Conservation (phyloP, 306 rosid genomes). For the Vigna nakashimae region DNA sequence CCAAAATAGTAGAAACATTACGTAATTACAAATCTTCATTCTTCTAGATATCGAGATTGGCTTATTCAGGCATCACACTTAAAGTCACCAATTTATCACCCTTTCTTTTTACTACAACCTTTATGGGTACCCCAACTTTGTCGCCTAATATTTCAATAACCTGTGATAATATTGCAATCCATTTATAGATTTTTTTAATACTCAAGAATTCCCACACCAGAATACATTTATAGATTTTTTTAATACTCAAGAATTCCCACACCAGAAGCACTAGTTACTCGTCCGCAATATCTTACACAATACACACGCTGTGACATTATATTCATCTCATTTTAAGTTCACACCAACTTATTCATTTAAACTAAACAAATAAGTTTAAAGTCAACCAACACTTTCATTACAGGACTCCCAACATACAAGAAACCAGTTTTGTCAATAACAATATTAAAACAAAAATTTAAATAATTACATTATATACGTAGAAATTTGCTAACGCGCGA, state of each 20-base stretch:
- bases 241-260: not conserved
- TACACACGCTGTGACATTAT: not conserved
- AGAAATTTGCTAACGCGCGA: accelerated
- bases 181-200: not conserved
- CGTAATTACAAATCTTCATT: not conserved
- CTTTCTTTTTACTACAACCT: slow-evolving; percentile 67
- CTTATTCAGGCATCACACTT: slow-evolving; percentile 76
- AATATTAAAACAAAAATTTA: no score
- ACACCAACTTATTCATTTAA: not conserved
- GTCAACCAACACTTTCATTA: not conserved
- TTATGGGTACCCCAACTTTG: slow-evolving; percentile 70
- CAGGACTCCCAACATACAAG: no score
- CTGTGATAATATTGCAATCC: no score
- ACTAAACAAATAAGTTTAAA: not conserved
- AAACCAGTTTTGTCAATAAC: no score
- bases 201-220: no score
- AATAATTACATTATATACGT: no score
- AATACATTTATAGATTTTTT: not conserved
- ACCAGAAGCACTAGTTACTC: not conserved
- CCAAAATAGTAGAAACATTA: not conserved
- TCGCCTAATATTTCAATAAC: slow-evolving; percentile 78
- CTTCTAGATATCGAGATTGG: slow-evolving; percentile 56
- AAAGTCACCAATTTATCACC: slow-evolving; percentile 54
- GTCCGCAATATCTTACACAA: not conserved
- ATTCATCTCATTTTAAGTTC: not conserved